Percentiles rank a stretch among this genome's conserved stretches.
Evolutionary conservation across 148 eudicot species (phyloP).

Genomic region (Nepenthes mirabilis): DNA sequence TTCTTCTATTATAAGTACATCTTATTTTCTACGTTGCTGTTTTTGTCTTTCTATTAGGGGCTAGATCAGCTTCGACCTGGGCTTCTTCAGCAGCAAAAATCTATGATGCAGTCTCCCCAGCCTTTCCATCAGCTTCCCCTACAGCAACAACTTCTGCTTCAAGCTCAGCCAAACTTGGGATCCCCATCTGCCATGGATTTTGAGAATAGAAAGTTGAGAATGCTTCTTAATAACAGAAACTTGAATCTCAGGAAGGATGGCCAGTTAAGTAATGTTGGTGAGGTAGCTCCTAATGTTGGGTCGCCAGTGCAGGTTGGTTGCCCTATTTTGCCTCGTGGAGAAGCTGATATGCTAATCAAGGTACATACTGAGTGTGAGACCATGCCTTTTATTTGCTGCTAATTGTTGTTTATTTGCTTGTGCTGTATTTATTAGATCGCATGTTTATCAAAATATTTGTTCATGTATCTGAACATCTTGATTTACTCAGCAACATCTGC

Average conservation of each 20-base stretch:
- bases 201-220: conserved; percentile 46
- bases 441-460: not conserved
- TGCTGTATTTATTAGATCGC: not conserved
- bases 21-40: not conserved
- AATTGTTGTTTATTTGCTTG: not conserved
- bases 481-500: conserved; percentile 31
- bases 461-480: not conserved
- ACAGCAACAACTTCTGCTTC: conserved; percentile 49
- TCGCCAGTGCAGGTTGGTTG: conserved; percentile 48
- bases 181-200: conserved; percentile 48
- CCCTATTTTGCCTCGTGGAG: conserved; percentile 40
- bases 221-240: conserved; percentile 38
- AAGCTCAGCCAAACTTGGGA: conserved; percentile 49
- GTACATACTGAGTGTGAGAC: conserved; percentile 5
- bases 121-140: conserved; percentile 44
- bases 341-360: conserved; percentile 38
- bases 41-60: not conserved
- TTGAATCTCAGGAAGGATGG: conserved; percentile 58
- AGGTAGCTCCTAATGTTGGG: conserved; percentile 44
- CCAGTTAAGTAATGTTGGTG: conserved; percentile 42
- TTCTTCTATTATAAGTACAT: not conserved
- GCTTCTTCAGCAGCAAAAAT: conserved; percentile 45
- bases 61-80: conserved; percentile 21
- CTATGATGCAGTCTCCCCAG: conserved; percentile 53
- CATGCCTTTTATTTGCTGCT: not conserved